These are phyloP conservation scores for Fusarium sp. DNA, from an alignment of 2,329 filamentous ascomycete species.

Conservation along the genomic window DNA sequence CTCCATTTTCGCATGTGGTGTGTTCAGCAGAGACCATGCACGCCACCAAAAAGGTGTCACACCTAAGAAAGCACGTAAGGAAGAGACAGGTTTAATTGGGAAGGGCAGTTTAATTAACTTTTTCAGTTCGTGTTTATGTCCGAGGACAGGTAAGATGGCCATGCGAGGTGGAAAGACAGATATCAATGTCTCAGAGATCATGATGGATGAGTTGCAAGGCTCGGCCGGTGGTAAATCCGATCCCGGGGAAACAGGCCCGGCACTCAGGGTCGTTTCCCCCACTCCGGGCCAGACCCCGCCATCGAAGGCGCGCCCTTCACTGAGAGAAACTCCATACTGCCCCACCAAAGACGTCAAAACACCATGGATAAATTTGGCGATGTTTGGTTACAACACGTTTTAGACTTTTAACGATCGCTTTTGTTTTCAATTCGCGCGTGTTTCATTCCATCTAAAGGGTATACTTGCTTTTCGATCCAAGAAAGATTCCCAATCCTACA, in stretches of 20 bases:
- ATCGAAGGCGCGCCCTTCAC: conserved; percentile 29
- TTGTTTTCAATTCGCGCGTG: background rate
- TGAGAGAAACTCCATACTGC: conserved; percentile 15
- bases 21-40: background rate
- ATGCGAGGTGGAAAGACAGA: background rate
- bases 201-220: background rate
- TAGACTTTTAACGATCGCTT: background rate
- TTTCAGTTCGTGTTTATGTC: background rate
- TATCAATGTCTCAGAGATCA: background rate
- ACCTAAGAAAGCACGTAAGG: background rate
- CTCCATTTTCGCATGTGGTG: background rate
- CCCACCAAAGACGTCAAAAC: conserved; percentile 20
- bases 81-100: background rate
- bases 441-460: background rate
- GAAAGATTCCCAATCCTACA: conserved; percentile 1
- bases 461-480: conserved; percentile 3
- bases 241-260: background rate
- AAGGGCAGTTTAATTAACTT: background rate
- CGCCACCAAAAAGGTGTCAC: background rate
- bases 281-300: background rate
- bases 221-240: background rate
- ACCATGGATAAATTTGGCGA: background rate
- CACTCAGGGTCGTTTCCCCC: background rate
- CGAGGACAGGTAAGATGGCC: background rate
- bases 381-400: background rate